Percentiles rank a stretch among this genome's conserved stretches.
Evolutionary conservation across 345 rosid genomes (phyloP).

Genomic region (Laguncularia racemosa): DNA sequence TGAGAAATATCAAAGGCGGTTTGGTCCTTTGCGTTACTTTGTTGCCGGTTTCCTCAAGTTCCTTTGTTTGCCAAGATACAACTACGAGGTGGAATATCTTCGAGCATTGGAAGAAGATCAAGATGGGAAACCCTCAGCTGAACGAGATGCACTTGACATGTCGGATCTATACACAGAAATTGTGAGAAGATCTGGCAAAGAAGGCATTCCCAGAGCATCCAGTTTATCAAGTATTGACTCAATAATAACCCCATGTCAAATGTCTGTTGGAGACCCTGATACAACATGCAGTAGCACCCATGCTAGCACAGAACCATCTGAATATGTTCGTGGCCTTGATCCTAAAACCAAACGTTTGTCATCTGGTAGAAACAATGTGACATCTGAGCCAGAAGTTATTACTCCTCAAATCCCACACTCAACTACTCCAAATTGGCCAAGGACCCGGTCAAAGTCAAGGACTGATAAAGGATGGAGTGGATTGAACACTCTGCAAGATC

Average conservation of each 20-base stretch:
- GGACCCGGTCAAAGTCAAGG: slow-evolving; percentile 93
- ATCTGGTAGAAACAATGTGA: slow-evolving; percentile 60
- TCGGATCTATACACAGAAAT: slow-evolving; percentile 77
- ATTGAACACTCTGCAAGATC: slow-evolving; percentile 58
- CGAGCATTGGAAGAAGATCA: slow-evolving; percentile 67
- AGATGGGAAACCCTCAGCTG: slow-evolving; percentile 45
- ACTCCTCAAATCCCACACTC: slow-evolving; percentile 77
- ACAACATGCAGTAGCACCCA: slow-evolving; percentile 59
- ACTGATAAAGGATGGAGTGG: slow-evolving; percentile 90
- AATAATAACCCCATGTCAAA: slow-evolving; percentile 73
- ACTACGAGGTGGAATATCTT: slow-evolving; percentile 89
- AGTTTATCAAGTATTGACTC: slow-evolving; percentile 97
- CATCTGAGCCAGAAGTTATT: slow-evolving; percentile 82
- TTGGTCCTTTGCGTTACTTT: slow-evolving; percentile 93
- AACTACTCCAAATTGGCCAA: slow-evolving; percentile 87
- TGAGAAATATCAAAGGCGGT: slow-evolving; percentile 85
- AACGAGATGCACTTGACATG: slow-evolving; percentile 54
- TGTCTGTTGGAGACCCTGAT: slow-evolving; percentile 79
- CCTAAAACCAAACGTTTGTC: slow-evolving; percentile 84
- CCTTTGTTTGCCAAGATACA: slow-evolving; percentile 94
- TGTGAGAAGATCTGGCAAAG: slow-evolving; percentile 71
- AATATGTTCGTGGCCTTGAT: slow-evolving; percentile 88
- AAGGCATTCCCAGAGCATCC: slow-evolving; percentile 90
- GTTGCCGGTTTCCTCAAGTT: slow-evolving; percentile 97
- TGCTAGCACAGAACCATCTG: slow-evolving; percentile 90